phyloP scores from a whole-genome alignment of 1,284 basidiomycete genomes.

The Moesziomyces sp. region DNA sequence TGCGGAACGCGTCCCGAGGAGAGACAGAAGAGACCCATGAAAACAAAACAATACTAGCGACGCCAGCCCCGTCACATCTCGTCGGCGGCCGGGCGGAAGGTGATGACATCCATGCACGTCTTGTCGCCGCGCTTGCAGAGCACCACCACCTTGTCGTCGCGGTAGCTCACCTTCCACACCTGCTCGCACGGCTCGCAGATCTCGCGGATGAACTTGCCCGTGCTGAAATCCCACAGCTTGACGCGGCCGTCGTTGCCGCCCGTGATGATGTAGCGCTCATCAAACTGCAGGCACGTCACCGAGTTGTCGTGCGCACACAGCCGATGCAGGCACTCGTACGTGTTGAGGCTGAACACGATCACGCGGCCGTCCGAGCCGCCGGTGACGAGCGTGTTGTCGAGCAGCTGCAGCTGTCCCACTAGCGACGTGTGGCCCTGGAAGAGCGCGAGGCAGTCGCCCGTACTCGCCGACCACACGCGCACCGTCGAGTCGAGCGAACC shows the following conservation, averaged over 20 bases:
- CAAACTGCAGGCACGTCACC: conserved; percentile 89
- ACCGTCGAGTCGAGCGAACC: conserved; percentile 75
- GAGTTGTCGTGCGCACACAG: conserved; percentile 80
- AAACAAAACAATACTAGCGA: too few relatives aligned
- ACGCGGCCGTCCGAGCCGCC: conserved; percentile 94
- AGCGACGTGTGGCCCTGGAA: conserved; percentile 93
- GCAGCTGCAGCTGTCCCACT: conserved; percentile 91
- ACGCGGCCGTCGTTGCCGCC: conserved; percentile 92
- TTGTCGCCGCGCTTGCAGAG: conserved; percentile 84
- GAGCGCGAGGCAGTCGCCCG: conserved; percentile 84
- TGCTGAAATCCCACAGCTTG: conserved; percentile 77
- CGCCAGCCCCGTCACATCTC: conserved; percentile 25
- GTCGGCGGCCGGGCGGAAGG: conserved; percentile 62
- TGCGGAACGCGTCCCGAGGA: too few relatives aligned
- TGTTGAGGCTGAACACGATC: conserved; percentile 83
- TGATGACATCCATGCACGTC: conserved; percentile 84
- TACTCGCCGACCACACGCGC: conserved; percentile 69
- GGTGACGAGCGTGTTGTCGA: conserved; percentile 78
- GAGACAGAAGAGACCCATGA: too few relatives aligned
- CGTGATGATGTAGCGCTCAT: conserved; percentile 71
- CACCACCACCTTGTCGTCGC: conserved; percentile 81
- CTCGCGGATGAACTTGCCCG: conserved; percentile 61
- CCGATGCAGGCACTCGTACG: conserved; percentile 71
- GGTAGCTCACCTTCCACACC: conserved; percentile 87
- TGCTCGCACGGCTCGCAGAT: conserved; percentile 72